These are phyloP conservation scores for Lentithecium fluviatile DNA, from an alignment of 495 filamentous ascomycete genomes.

Conservation along the genomic window DNA sequence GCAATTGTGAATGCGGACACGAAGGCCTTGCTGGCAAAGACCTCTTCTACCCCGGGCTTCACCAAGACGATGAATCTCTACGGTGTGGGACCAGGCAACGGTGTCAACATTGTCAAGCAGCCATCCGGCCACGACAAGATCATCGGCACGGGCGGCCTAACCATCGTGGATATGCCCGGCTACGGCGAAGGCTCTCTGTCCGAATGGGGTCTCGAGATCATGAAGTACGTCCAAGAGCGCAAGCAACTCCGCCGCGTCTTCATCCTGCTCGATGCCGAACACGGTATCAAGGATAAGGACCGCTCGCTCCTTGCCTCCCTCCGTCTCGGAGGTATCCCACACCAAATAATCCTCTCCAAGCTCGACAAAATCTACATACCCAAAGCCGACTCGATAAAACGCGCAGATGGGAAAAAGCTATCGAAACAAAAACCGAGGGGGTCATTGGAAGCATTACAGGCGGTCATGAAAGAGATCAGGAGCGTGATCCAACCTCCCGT, in stretches of 20 bases:
- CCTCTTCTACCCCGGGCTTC: conserved; percentile 69
- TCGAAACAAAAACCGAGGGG: conserved; percentile 71
- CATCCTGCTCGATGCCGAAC: conserved; percentile 74
- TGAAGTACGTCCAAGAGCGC: conserved; percentile 74
- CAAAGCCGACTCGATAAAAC: conserved; percentile 69
- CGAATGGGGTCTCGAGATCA: conserved; percentile 83
- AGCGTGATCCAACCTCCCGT: conserved; percentile 5
- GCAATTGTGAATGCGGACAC: conserved; percentile 61
- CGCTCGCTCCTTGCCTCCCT: conserved; percentile 63
- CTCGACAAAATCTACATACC: conserved; percentile 56
- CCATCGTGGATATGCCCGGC: conserved; percentile 88
- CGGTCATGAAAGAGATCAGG: conserved; percentile 66
- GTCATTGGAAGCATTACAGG: conserved; percentile 72
- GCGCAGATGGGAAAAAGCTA: conserved; percentile 76
- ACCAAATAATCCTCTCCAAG: conserved; percentile 82
- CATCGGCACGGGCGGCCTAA: conserved; percentile 42
- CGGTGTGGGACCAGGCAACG: conserved; percentile 57
- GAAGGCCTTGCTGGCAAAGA: conserved; percentile 53
- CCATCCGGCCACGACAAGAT: conserved; percentile 48
- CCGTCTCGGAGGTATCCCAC: conserved; percentile 60
- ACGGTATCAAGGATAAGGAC: conserved; percentile 78
- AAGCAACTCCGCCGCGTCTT: conserved; percentile 78
- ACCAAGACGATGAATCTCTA: conserved; percentile 86
- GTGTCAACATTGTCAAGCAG: conserved; percentile 44
- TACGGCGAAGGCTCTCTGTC: conserved; percentile 75